These are phyloP conservation scores for Dissophora ornata DNA, from an alignment of 192 early-diverging fungal genomes.

Conservation along the genomic window DNA sequence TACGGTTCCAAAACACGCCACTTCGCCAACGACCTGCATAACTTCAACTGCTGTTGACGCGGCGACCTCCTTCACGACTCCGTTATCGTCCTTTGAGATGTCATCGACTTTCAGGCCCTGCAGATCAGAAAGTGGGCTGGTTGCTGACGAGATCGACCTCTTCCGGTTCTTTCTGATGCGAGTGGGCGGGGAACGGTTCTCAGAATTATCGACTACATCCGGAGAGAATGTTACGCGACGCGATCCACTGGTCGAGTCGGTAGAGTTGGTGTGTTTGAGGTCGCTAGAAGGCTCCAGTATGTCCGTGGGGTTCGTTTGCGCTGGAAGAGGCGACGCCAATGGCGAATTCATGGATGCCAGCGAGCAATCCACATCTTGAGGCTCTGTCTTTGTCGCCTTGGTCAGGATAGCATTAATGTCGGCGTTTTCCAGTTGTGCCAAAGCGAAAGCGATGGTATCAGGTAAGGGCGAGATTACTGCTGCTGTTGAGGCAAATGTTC, in stretches of 20 bases:
- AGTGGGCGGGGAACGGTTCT: constrained; percentile 1
- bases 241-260: not conserved
- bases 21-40: too few relatives aligned
- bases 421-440: not conserved
- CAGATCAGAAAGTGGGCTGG: not conserved
- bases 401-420: not conserved
- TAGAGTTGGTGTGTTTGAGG: constrained; percentile 4
- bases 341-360: constrained; percentile 20
- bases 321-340: constrained; percentile 20
- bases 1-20: too few relatives aligned
- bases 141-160: not conserved
- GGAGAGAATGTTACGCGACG: constrained; percentile 40
- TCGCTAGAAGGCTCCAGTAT: not conserved
- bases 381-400: not conserved
- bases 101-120: not conserved
- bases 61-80: not conserved
- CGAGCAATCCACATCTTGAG: not conserved
- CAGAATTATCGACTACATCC: constrained; percentile 34
- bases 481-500: not conserved
- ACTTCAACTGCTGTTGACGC: not conserved
- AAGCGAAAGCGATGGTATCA: not conserved
- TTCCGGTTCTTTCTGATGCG: constrained; percentile 8
- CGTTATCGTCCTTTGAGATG: not conserved
- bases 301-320: not conserved
- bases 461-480: not conserved